These are phyloP conservation scores for Acorus gramineus DNA, from an alignment of 106 monocot species.

Conservation along the genomic window DNA sequence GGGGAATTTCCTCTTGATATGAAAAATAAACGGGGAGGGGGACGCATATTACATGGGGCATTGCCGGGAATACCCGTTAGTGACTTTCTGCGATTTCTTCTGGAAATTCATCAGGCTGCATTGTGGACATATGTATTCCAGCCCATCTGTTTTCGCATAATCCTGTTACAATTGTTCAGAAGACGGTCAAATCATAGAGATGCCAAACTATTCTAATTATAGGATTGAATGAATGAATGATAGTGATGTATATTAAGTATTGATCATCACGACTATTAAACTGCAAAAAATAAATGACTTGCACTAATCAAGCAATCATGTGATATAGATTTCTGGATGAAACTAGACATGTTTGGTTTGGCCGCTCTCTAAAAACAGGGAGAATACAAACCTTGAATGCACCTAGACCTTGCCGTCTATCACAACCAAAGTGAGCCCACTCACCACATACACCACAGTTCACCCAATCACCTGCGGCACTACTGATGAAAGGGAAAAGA, in stretches of 20 bases:
- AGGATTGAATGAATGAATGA: too few relatives aligned
- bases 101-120: conserved; percentile 65
- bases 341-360: too few relatives aligned
- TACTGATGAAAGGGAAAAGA: conserved; percentile 47
- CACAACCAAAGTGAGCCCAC: conserved; percentile 96
- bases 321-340: too few relatives aligned
- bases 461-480: conserved; percentile 91
- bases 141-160: conserved; percentile 42
- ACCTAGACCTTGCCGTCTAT: conserved; percentile 75
- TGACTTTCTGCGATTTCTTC: conserved; percentile 51
- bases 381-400: conserved; percentile 62
- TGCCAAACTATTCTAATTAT: too few relatives aligned
- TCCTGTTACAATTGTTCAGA: too few relatives aligned
- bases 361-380: too few relatives aligned
- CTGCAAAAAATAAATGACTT: too few relatives aligned
- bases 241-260: too few relatives aligned
- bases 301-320: too few relatives aligned
- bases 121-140: conserved; percentile 91
- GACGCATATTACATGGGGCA: conserved; percentile 24
- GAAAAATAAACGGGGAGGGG: neutral
- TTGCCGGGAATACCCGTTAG: conserved; percentile 50
- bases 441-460: conserved; percentile 91
- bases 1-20: conserved; percentile 1
- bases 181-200: too few relatives aligned
- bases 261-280: too few relatives aligned